These are phyloP conservation scores for Elsinoe necatrix DNA, from an alignment of 2,329 filamentous ascomycete genomes.

Conservation along the genomic window DNA sequence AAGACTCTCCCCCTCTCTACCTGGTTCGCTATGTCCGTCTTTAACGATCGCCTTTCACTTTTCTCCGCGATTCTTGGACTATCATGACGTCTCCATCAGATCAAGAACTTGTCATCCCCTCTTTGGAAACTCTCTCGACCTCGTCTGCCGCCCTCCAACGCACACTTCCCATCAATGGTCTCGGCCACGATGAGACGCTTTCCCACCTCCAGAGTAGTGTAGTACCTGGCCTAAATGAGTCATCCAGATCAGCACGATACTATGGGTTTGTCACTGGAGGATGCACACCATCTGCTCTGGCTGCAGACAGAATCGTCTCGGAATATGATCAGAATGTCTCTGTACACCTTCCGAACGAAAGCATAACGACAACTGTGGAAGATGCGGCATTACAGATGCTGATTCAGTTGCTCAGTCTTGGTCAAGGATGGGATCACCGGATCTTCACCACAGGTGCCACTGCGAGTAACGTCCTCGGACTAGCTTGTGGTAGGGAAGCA, in stretches of 20 bases:
- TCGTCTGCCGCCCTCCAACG: slow-evolving; percentile 31
- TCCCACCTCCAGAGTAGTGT: slow-evolving; percentile 41
- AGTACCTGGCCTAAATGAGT: slow-evolving; percentile 54
- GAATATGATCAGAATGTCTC: slow-evolving; percentile 75
- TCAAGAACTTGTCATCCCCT: slow-evolving; percentile 28
- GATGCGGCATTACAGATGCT: slow-evolving; percentile 62
- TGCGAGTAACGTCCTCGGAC: slow-evolving; percentile 55
- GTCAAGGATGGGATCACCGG: slow-evolving; percentile 56
- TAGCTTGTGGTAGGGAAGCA: slow-evolving; percentile 63
- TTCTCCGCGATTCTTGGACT: background rate
- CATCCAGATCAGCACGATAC: slow-evolving; percentile 59
- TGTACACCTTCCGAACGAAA: slow-evolving; percentile 71
- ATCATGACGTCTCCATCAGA: background rate
- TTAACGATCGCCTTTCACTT: background rate
- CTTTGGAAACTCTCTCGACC: slow-evolving; percentile 23
- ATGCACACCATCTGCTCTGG: slow-evolving; percentile 65
- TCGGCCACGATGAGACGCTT: slow-evolving; percentile 36
- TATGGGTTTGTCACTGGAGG: slow-evolving; percentile 88
- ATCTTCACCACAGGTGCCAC: slow-evolving; percentile 73
- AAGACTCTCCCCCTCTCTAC: too few relatives aligned
- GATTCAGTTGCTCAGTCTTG: slow-evolving; percentile 56
- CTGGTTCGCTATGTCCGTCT: too few relatives aligned
- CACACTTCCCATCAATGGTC: slow-evolving; percentile 33
- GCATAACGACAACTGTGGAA: slow-evolving; percentile 68
- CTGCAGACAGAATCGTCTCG: slow-evolving; percentile 78